Base-by-base conservation (phyloP, 1,284 basidiomycete species). In the Erythrobasidium hasegawianum region DNA sequence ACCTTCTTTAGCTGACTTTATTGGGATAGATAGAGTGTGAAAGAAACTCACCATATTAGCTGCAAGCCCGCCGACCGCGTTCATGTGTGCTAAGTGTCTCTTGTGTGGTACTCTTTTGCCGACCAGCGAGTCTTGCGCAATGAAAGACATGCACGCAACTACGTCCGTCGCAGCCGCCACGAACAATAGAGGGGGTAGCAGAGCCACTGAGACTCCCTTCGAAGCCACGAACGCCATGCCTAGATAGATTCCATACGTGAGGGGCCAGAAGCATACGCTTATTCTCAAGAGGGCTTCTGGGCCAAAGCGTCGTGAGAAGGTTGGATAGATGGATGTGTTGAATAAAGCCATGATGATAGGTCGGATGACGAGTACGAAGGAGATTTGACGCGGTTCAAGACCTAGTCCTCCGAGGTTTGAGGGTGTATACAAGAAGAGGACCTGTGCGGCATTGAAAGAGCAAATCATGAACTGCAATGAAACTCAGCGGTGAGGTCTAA, bases 361-460 rank as follows among this genome's bases (percentile, higher is more conserved):
- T 39, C 59, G 45, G 27, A 53, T 38, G 13, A 22, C 22, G 29
- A 20, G 53, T 9, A 60, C 9, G 16, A 60, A 33, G 8, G 20
- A 45, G 47, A 60, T 60, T 33, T 60, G 43, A 14, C 38, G 24
- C 10, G 59, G 59, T 20, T 43, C 1, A 20, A 60, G 40, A 8
- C 16, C 29, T 18, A 60, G 49, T 8, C 59, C 59, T 27, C 59
- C 59, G 10, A 52, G 47, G 1, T 20, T 27, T 5, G 13, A 18
- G 40, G 45, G 47, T 8, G 47, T 20, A 8, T 27, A 52, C 4
- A 60, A 22, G 47, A 60, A 60, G 8, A 60, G 29, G 24, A 60
- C 59, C 26, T 60, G 47, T 9, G 59, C 39, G 4, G 53, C 59
- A 14, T 52, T 13, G 26, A 20, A 18, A 5, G 27, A 16, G 14